These are phyloP conservation scores for Durio zibethinus DNA, from an alignment of 345 rosid genomes.

Conservation along the genomic window DNA sequence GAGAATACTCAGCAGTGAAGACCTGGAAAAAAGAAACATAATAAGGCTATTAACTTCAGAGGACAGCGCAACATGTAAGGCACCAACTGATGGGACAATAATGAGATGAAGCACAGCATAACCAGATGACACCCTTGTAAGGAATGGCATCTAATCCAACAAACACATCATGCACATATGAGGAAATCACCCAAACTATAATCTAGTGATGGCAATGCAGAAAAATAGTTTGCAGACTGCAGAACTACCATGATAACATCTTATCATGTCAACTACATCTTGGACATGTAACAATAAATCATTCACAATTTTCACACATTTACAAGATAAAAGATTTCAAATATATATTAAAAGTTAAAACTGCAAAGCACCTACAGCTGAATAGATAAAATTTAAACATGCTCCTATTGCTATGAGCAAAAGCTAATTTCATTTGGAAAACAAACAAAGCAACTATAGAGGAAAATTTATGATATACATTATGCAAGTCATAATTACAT, in stretches of 20 bases:
- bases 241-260: neutral
- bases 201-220: neutral
- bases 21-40: slow-evolving; percentile 43
- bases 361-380: neutral
- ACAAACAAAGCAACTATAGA: neutral
- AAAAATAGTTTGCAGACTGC: neutral
- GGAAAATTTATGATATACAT: neutral
- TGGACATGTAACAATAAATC: neutral
- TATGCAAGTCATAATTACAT: neutral
- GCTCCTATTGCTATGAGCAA: neutral
- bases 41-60: slow-evolving; percentile 9
- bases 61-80: neutral
- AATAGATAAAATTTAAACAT: neutral
- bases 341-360: neutral
- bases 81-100: neutral
- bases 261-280: neutral
- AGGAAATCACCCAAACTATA: neutral
- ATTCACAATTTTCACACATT: neutral
- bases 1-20: slow-evolving; percentile 76
- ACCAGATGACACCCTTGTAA: neutral
- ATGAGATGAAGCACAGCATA: neutral
- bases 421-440: neutral
- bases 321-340: slow-evolving; percentile 4
- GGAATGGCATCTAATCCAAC: neutral
- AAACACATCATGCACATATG: neutral